Evolutionary conservation across 2,329 filamentous ascomycete species (phyloP), one percentile per base, ranked within the genome.

Genomic region (Nothopassalora personata): DNA sequence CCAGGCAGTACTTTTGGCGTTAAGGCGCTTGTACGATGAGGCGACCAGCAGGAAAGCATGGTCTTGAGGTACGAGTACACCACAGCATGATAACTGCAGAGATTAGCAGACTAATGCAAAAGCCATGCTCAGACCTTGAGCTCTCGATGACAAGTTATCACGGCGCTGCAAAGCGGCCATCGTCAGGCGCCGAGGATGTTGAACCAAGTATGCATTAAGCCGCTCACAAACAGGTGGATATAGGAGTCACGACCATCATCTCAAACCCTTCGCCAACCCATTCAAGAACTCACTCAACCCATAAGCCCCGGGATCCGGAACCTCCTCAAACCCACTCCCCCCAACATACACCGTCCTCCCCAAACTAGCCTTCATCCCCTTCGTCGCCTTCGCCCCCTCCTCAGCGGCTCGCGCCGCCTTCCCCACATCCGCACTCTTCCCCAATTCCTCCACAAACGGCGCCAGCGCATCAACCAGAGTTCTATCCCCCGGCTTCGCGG

Each of bases 391-490:
- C 4, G 92, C 88, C 0, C 88, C 94, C 50, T 85, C 80, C 63
- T 83, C 83, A 0, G 91, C 87, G 1, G 90, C 91, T 67, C 85
- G 79, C 0, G 90, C 91, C 7, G 94, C 92, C 71, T 85, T 80
- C 64, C 84, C 81, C 19, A 94, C 73, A 70, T 89, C 83, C 13
- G 83, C 84, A 0, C 85, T 86, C 68, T 82, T 75, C 6, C 76
- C 80, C 2, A 97, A 81, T 3, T 81, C 83, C 47, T 90, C 83
- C 54, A 95, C 86, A 71, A 97, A 99, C 1, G 94, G 94, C 62
- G 89, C 84, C 53, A 99, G 79, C 1, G 93, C 91, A 75, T 99
- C 94, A 34, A 97, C 83, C 36, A 97, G 78, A 0, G 94, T 99
- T 53, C 94, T 83, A 72, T 99, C 94, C 30, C 94, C 94, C 0